Conservation (phyloP, 2,329 filamentous ascomycete species). For the Alternaria dauci region DNA sequence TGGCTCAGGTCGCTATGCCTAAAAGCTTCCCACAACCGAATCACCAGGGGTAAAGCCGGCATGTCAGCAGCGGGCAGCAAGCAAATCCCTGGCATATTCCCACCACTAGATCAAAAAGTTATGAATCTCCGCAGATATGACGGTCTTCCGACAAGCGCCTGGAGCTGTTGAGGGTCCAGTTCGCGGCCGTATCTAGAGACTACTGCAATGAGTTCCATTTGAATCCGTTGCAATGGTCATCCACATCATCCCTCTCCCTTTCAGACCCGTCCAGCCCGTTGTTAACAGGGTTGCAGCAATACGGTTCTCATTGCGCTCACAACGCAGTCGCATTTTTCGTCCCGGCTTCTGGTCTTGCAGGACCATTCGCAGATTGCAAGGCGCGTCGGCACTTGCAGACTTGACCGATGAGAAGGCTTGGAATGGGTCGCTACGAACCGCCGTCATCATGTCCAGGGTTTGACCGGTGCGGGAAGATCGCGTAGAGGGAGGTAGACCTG, state of each 20-base stretch:
- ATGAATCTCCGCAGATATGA: background rate
- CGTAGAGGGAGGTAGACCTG: constrained; percentile 5
- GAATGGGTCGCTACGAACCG: constrained; percentile 7
- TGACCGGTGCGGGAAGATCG: constrained; percentile 25
- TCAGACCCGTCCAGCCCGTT: background rate
- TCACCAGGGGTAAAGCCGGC: background rate
- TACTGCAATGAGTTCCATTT: background rate
- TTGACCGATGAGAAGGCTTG: constrained; percentile 16
- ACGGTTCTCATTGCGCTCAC: background rate
- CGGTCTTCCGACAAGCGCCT: background rate
- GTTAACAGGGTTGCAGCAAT: background rate
- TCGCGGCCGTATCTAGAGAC: background rate
- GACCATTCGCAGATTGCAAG: background rate
- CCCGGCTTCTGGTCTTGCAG: too few species aligned
- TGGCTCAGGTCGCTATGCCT: constrained; percentile 1
- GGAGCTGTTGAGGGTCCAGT: background rate
- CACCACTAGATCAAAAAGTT: background rate
- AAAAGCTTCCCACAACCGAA: background rate
- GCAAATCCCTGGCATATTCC: background rate
- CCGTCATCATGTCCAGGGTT: constrained; percentile 16
- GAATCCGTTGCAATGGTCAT: background rate
- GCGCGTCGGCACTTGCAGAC: constrained; percentile 4
- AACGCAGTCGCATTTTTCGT: background rate
- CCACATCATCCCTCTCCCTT: background rate
- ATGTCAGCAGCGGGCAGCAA: background rate